Evolutionary conservation across 1,284 basidiomycete genomes (phyloP).

Genomic region (Leccinum pachyderme): DNA sequence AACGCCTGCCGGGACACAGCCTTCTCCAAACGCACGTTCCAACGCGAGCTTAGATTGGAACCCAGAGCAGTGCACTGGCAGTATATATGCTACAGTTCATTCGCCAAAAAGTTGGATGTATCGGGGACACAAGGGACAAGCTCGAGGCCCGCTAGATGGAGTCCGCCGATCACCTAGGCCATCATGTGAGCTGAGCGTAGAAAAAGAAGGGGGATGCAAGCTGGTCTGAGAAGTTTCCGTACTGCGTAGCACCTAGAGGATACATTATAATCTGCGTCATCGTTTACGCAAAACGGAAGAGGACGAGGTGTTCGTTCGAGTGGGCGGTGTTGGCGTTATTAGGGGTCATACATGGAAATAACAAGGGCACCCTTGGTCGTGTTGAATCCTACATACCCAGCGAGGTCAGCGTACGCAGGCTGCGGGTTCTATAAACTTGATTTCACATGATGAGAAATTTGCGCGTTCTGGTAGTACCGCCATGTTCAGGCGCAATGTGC

Average conservation of each 20-base stretch:
- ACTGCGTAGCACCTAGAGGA: too few species aligned
- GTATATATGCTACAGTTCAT: conserved; percentile 53
- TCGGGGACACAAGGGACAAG: conserved; percentile 59
- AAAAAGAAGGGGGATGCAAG: not conserved
- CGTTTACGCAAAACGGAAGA: too few species aligned
- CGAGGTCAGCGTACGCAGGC: too few species aligned
- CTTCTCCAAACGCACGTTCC: conserved; percentile 64
- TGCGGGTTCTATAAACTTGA: too few species aligned
- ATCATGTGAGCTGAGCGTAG: not conserved
- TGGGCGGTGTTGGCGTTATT: too few species aligned
- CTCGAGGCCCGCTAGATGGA: conserved; percentile 73
- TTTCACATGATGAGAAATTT: not conserved
- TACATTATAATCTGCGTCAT: too few species aligned
- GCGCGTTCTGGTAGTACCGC: not conserved
- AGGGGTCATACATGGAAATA: too few species aligned
- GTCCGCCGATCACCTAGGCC: conserved; percentile 55
- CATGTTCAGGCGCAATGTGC: conserved; percentile 18
- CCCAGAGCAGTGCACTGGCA: conserved; percentile 84
- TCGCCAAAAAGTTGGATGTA: conserved; percentile 70
- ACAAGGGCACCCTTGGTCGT: too few species aligned
- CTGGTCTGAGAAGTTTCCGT: conserved; percentile 58
- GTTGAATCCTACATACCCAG: too few species aligned
- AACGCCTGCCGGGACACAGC: conserved; percentile 73
- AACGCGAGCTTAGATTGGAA: conserved; percentile 70
- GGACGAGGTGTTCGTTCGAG: too few species aligned